Percentiles rank a stretch among this genome's conserved stretches.
These are phyloP conservation scores for Eucalyptus pauciflora DNA, from an alignment of 345 rosid species.

Conservation along the genomic window DNA sequence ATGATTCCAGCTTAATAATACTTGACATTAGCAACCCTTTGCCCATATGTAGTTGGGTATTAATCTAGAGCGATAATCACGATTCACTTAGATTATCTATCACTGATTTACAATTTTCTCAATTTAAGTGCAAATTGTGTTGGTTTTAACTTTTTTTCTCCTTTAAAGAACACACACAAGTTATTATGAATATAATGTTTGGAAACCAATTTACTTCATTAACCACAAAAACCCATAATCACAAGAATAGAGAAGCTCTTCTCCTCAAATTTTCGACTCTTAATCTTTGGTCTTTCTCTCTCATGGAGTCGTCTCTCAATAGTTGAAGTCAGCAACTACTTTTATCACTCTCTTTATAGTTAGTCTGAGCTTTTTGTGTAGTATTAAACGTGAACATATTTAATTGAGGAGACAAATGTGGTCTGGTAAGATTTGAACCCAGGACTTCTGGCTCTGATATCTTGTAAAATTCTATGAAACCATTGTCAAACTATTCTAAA, in stretches of 20 bases:
- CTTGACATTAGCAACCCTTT: not conserved
- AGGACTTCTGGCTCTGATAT: fast-evolving
- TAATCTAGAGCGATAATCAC: not conserved
- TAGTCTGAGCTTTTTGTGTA: too few species aligned
- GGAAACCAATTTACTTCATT: not conserved
- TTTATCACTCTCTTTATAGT: not conserved
- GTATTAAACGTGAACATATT: not conserved
- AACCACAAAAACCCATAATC: not conserved
- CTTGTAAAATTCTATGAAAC: too few species aligned
- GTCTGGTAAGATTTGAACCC: fast-evolving
- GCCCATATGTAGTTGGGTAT: not conserved
- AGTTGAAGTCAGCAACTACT: not conserved
- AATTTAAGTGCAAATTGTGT: not conserved
- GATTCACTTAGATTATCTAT: not conserved
- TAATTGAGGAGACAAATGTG: not conserved
- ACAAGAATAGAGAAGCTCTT: not conserved
- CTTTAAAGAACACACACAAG: not conserved
- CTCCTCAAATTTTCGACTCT: not conserved
- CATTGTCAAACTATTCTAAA: fast-evolving
- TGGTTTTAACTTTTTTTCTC: not conserved
- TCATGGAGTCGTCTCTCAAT: not conserved
- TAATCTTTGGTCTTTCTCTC: not conserved
- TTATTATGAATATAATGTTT: not conserved
- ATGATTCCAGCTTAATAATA: not conserved
- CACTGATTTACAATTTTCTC: not conserved